phyloP scores from a whole-genome alignment of 2,329 filamentous ascomycete genomes.

The Eutypa lata region DNA sequence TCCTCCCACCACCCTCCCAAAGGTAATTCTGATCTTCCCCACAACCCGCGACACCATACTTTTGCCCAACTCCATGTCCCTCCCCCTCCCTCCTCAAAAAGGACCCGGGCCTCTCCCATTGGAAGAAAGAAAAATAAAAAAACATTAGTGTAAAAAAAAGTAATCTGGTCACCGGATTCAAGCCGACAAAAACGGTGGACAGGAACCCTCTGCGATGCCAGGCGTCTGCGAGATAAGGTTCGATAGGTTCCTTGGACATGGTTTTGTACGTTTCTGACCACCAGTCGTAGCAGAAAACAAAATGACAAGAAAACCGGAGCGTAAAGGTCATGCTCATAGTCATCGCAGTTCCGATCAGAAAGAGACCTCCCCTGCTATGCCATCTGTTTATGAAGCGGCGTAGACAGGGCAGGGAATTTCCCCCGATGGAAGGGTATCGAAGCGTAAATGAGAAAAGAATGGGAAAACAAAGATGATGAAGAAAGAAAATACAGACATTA shows the following conservation, averaged over 20 bases:
- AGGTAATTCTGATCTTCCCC: neutral
- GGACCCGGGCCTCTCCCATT: conserved; percentile 2
- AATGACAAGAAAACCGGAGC: conserved; percentile 30
- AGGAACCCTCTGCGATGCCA: conserved; percentile 22
- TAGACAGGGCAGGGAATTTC: conserved; percentile 15
- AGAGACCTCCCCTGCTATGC: conserved; percentile 19
- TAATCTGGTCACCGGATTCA: conserved; percentile 24
- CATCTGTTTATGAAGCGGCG: conserved; percentile 6
- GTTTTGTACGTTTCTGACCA: conserved; percentile 7
- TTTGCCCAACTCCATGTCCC: conserved; percentile 4
- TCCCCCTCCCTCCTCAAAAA: conserved; percentile 10
- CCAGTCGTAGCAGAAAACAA: conserved; percentile 23
- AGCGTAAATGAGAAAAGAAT: conserved; percentile 31
- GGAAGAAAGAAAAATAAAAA: conserved; percentile 20
- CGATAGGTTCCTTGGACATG: conserved; percentile 13
- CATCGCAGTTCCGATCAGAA: conserved; percentile 27
- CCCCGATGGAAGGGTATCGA: conserved; percentile 44
- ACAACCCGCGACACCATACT: neutral
- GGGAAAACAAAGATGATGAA: conserved; percentile 26
- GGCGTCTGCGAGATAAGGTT: conserved; percentile 17
- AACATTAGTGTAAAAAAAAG: conserved; percentile 29
- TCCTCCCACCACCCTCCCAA: no score
- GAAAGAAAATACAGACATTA: conserved; percentile 10
- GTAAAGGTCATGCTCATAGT: conserved; percentile 16
- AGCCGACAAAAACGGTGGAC: conserved; percentile 32